Percentiles rank a stretch among this genome's conserved stretches.
Conservation (phyloP, 2,329 filamentous ascomycete species). For the Parascedosporium putredinis region DNA sequence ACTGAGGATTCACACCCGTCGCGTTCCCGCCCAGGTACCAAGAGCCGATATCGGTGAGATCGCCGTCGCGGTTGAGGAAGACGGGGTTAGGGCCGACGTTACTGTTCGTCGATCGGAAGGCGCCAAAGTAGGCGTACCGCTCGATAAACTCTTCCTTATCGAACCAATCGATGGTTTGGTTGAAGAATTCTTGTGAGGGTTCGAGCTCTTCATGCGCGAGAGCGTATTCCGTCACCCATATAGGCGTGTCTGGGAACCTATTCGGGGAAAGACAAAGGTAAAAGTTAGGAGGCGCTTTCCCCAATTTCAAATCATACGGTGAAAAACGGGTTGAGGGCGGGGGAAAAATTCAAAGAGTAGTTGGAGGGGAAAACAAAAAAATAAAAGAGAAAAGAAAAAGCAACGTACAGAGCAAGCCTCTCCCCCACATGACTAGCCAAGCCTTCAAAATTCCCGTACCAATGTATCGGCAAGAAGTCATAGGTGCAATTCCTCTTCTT, state of each 20-base stretch:
- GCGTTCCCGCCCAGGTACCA: constrained; percentile 59
- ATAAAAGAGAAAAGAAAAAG: too few species aligned
- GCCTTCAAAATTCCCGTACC: constrained; percentile 61
- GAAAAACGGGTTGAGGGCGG: too few species aligned
- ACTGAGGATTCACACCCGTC: constrained; percentile 31
- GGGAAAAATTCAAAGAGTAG: background rate
- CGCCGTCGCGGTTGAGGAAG: constrained; percentile 57
- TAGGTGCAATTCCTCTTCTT: constrained; percentile 44
- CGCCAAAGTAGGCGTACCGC: constrained; percentile 66
- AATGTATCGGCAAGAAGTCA: constrained; percentile 55
- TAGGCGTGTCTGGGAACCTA: constrained; percentile 48
- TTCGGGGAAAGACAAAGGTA: background rate
- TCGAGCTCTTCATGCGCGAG: constrained; percentile 44
- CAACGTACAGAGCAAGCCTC: constrained; percentile 23
- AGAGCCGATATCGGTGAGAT: constrained; percentile 64
- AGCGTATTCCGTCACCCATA: constrained; percentile 77
- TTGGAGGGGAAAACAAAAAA: background rate
- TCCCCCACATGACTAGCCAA: constrained; percentile 57
- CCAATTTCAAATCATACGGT: too few species aligned
- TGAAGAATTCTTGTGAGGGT: constrained; percentile 56
- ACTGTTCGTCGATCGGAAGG: constrained; percentile 57
- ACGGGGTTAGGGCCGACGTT: constrained; percentile 66
- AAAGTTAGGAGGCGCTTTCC: background rate
- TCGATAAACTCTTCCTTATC: constrained; percentile 47
- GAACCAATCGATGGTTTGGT: constrained; percentile 54